Percentiles rank a stretch among this genome's conserved stretches.
These are phyloP conservation scores for Pythium monospermum DNA, from an alignment of 352 stramenopile genomes.

Conservation along the genomic window DNA sequence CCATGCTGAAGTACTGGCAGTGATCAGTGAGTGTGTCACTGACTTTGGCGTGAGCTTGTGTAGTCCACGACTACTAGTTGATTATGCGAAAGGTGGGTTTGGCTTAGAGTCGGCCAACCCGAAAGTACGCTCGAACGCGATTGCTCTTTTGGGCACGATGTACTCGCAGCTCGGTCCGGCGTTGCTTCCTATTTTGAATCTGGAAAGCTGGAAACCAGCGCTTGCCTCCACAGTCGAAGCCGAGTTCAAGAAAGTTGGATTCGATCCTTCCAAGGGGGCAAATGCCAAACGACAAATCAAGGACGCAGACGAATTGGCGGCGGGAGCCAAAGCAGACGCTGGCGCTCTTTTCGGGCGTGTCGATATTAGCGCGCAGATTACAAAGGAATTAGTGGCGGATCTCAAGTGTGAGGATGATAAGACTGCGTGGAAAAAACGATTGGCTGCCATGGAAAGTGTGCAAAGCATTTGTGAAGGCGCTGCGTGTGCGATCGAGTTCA, in stretches of 20 bases:
- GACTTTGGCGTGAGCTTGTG: conserved; percentile 76
- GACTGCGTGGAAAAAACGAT: conserved; percentile 78
- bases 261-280: conserved; percentile 52
- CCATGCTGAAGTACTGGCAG: conserved; percentile 61
- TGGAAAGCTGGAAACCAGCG: conserved; percentile 83
- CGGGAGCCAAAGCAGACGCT: conserved; percentile 30
- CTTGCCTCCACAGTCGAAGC: conserved; percentile 66
- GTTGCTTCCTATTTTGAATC: conserved; percentile 68
- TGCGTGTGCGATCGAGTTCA: conserved; percentile 79
- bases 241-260: conserved; percentile 82
- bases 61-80: conserved; percentile 64
- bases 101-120: conserved; percentile 77
- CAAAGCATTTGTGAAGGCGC: conserved; percentile 75
- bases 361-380: conserved; percentile 77
- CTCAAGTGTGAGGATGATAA: conserved; percentile 87
- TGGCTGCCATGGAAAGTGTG: conserved; percentile 73
- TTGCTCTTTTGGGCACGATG: conserved; percentile 65
- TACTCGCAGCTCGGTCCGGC: conserved; percentile 81
- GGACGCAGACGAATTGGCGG: conserved; percentile 44
- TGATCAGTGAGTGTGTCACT: conserved; percentile 61
- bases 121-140: conserved; percentile 68
- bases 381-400: conserved; percentile 80
- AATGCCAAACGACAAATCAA: conserved; percentile 65
- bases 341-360: conserved; percentile 65
- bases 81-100: conserved; percentile 66